Conservation (phyloP, 306 rosid species). For the Herpetospermum pedunculosum region DNA sequence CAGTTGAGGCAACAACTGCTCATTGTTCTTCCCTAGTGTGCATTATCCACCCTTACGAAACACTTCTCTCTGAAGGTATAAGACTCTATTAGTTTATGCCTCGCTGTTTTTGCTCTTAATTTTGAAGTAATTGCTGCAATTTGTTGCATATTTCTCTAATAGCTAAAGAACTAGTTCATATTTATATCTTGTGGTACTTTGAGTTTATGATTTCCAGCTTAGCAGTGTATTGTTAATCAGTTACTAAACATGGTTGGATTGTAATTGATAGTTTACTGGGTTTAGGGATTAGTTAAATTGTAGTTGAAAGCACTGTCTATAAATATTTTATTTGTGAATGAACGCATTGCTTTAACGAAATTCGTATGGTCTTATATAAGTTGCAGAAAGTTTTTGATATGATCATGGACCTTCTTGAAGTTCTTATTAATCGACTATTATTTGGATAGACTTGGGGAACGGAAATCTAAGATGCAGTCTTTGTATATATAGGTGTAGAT, state of each 20-base stretch:
- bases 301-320: background rate
- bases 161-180: background rate
- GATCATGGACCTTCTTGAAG: background rate
- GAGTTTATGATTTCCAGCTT: background rate
- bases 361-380: background rate
- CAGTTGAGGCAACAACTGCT: constrained; percentile 56
- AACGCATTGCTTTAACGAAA: background rate
- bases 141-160: background rate
- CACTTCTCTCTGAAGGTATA: constrained; percentile 50
- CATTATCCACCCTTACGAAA: constrained; percentile 43
- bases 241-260: background rate
- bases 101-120: background rate
- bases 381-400: background rate
- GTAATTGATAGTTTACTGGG: background rate
- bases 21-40: constrained; percentile 54
- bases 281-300: background rate
- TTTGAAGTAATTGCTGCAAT: background rate
- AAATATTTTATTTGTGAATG: background rate
- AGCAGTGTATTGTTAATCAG: background rate
- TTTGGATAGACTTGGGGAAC: background rate
- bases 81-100: background rate
- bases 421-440: background rate
- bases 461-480: background rate
- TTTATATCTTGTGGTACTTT: background rate
- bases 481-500: constrained; percentile 32